Conservation (phyloP, 495 filamentous ascomycete species). For the Hypoxylon fuscum region DNA sequence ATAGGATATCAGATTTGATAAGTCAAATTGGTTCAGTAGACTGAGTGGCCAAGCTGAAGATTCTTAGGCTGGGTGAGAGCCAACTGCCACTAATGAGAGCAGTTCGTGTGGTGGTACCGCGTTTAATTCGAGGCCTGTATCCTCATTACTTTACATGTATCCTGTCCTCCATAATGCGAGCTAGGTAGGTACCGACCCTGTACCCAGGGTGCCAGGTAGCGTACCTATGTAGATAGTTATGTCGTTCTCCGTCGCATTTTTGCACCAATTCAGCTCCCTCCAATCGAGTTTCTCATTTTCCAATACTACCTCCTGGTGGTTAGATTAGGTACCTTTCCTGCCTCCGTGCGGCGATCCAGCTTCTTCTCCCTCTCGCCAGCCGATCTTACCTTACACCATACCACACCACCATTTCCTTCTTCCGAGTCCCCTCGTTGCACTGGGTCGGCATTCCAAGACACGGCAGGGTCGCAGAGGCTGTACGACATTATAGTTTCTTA, state of each 20-base stretch:
- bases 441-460: conserved; percentile 24
- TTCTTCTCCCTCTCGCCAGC: conserved; percentile 9
- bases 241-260: conserved; percentile 8
- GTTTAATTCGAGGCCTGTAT: conserved; percentile 12
- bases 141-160: background rate
- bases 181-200: conserved; percentile 1
- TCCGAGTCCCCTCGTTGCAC: conserved; percentile 25
- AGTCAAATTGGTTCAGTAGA: background rate
- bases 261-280: conserved; percentile 22
- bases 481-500: conserved; percentile 10
- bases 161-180: background rate
- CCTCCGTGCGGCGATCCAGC: conserved; percentile 25
- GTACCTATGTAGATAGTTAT: background rate
- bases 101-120: conserved; percentile 21
- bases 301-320: conserved; percentile 12
- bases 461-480: conserved; percentile 21
- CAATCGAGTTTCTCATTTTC: conserved; percentile 18
- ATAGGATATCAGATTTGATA: conserved; percentile 2
- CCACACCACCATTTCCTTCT: conserved; percentile 21
- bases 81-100: conserved; percentile 10
- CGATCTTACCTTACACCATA: conserved; percentile 10
- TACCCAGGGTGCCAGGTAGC: background rate
- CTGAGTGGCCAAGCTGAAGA: conserved; percentile 12
- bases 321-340: background rate
- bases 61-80: conserved; percentile 1